Conservation (phyloP, 306 rosid genomes). For the Castanea sativa region DNA sequence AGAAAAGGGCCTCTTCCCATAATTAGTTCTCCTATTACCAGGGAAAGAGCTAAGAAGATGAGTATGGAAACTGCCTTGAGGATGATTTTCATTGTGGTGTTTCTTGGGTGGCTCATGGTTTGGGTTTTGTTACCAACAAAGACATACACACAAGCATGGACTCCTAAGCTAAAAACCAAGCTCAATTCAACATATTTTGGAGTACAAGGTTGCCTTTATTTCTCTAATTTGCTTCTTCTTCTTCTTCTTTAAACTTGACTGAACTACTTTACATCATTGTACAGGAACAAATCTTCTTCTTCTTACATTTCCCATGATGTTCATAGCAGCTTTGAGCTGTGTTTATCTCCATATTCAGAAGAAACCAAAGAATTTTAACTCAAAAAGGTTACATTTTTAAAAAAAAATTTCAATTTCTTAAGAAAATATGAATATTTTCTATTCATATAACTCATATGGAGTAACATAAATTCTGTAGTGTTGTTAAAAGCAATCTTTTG, state of each 20-base stretch:
- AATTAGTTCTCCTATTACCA: background rate
- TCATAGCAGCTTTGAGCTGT: conserved; percentile 51
- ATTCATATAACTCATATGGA: no score
- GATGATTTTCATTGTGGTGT: conserved; percentile 30
- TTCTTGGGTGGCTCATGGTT: conserved; percentile 48
- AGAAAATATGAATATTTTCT: background rate
- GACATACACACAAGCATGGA: conserved; percentile 38
- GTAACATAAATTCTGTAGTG: conserved; percentile 9
- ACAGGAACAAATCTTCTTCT: conserved; percentile 60
- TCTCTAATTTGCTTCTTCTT: background rate
- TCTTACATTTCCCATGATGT: conserved; percentile 58
- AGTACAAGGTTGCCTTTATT: conserved; percentile 39
- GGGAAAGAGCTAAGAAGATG: conserved; percentile 2
- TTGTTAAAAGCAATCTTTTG: background rate
- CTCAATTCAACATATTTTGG: conserved; percentile 52
- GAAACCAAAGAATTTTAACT: conserved; percentile 9
- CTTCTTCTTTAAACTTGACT: background rate
- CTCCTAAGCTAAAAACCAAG: conserved; percentile 26
- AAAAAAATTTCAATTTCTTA: no score
- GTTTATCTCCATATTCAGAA: conserved; percentile 54
- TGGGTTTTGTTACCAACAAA: conserved; percentile 62
- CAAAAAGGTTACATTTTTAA: conserved; percentile 19
- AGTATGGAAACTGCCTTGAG: conserved; percentile 19
- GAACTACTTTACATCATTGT: background rate
- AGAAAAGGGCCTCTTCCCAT: background rate